Evolutionary conservation across 768 basidiomycete genomes (phyloP), one percentile per base, ranked within the genome.

Genomic region (Termitomyces sp.): DNA sequence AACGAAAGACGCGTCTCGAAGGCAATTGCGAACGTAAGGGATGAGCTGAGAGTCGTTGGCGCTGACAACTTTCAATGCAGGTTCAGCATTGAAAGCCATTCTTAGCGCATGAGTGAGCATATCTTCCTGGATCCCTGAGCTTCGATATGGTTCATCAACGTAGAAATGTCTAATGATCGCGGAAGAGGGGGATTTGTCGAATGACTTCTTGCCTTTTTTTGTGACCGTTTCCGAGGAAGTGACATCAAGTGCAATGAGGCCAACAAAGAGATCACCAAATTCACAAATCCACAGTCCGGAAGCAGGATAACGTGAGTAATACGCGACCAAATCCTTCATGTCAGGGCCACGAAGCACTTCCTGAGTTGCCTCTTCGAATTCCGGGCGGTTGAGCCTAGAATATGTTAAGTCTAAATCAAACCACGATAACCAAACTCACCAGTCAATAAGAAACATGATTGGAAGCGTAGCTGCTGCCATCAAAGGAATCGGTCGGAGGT

Each of bases 141-240:
- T 62, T 51, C 87, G 81, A 64, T 82, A 92, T 16, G 72, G 74
- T 61, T 86, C 85, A 42, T 89, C 86, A 26, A 88, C 80, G 63
- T 82, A 86, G 69, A 91, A 86, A 67, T 92, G 90, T 32, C 88
- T 85, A 63, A 92, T 84, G 18, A 76, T 72, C 12, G 85, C 90
- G n/a, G 76, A 75, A 43, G 69, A 66, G n/a, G 83, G 74, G 33
- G 77, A 72, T 72, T 64, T 20, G 53, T 52, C 2, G 45, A 12
- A 13, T n/a, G 10, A 3, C 18, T 60, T 60, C 66, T 30, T 60
- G 48, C 32, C 44, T 1, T 40, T 26, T 45, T 54, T 64, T 42
- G 69, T 68, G 26, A 66, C 60, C 13, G 75, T 72, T 48, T 80
- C 74, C 26, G 26, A 26, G 26, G 60, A 66, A 9, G 80, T 81